Conservation (phyloP, 2,329 filamentous ascomycete genomes). For the Penicillium sp. region DNA sequence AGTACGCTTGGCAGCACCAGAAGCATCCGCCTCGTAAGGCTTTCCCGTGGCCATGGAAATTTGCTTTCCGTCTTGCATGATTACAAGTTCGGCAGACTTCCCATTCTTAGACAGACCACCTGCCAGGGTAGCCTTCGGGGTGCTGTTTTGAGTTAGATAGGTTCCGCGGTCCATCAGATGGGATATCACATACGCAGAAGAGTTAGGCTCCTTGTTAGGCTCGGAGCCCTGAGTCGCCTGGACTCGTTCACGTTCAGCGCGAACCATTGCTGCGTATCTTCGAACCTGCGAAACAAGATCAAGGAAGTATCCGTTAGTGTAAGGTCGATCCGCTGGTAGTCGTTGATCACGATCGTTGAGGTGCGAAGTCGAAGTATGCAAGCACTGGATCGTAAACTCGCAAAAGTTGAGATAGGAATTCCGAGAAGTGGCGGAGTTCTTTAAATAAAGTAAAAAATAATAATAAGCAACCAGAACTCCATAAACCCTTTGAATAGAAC, state of each 20-base stretch:
- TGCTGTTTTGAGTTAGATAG: constrained; percentile 19
- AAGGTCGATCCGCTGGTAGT: constrained; percentile 80
- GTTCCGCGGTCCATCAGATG: neutral
- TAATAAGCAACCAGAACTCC: constrained; percentile 67
- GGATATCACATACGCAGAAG: constrained; percentile 17
- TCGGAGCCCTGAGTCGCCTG: constrained; percentile 53
- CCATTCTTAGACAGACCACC: constrained; percentile 81
- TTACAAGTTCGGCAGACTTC: constrained; percentile 78
- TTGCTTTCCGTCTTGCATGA: constrained; percentile 69
- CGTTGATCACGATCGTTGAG: constrained; percentile 84
- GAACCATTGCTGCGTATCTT: constrained; percentile 82
- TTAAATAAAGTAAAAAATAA: constrained; percentile 56
- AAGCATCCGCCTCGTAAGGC: constrained; percentile 53
- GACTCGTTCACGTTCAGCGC: constrained; percentile 68
- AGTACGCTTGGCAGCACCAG: constrained; percentile 52
- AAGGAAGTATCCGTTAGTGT: constrained; percentile 95
- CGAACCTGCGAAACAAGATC: constrained; percentile 93
- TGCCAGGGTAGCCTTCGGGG: constrained; percentile 70
- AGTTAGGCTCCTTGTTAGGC: constrained; percentile 46
- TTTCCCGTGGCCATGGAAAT: constrained; percentile 74
- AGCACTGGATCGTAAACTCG: constrained; percentile 83
- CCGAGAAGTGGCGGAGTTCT: constrained; percentile 70
- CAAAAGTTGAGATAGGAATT: constrained; percentile 83
- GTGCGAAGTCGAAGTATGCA: constrained; percentile 84
- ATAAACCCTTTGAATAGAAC: constrained; percentile 43